A percentile compares a stretch with the other conserved stretches of the same genome.
phyloP scores from a whole-genome alignment of 768 basidiomycete genomes.

The Xerocomellus amylosporus region DNA sequence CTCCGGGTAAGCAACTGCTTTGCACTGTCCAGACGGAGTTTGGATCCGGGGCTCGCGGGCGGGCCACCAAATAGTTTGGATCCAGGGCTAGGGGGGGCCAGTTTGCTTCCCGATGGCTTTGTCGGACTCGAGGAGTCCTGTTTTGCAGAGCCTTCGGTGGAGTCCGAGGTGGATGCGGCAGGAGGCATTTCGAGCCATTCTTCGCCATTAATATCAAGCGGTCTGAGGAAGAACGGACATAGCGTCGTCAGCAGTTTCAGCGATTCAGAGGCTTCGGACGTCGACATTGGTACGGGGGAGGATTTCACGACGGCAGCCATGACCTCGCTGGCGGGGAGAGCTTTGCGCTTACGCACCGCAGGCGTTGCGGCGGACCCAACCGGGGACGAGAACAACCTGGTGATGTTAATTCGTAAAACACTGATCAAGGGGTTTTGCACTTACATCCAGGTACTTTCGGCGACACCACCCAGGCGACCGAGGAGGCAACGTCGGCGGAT shows the following conservation, averaged over 20 bases:
- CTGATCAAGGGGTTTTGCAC: slow-evolving; percentile 15
- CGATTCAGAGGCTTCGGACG: slow-evolving; percentile 75
- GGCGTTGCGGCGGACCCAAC: slow-evolving; percentile 50
- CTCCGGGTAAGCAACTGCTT: slow-evolving; percentile 64
- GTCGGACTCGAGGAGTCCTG: slow-evolving; percentile 35
- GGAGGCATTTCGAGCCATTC: slow-evolving; percentile 53
- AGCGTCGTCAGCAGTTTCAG: slow-evolving; percentile 60
- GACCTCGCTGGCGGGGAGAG: slow-evolving; percentile 66
- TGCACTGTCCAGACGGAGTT: slow-evolving; percentile 55
- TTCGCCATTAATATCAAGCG: slow-evolving; percentile 55
- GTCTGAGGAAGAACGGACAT: slow-evolving; percentile 79
- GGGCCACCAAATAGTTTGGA: slow-evolving; percentile 30
- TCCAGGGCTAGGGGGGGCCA: slow-evolving; percentile 37
- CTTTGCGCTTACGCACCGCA: slow-evolving; percentile 64
- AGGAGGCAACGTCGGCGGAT: slow-evolving; percentile 72
- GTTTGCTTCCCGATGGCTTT: slow-evolving; percentile 30
- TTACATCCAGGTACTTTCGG: slow-evolving; percentile 89
- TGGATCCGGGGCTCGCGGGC: slow-evolving; percentile 50
- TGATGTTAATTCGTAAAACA: not conserved
- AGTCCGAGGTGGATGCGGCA: slow-evolving; percentile 18
- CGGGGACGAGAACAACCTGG: slow-evolving; percentile 69
- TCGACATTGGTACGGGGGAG: slow-evolving; percentile 75
- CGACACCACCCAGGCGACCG: slow-evolving; percentile 73
- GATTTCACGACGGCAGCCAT: slow-evolving; percentile 71
- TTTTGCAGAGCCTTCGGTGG: slow-evolving; percentile 4